Base-by-base conservation (phyloP, 2,329 filamentous ascomycete genomes). In the Fusarium bactridioides region DNA sequence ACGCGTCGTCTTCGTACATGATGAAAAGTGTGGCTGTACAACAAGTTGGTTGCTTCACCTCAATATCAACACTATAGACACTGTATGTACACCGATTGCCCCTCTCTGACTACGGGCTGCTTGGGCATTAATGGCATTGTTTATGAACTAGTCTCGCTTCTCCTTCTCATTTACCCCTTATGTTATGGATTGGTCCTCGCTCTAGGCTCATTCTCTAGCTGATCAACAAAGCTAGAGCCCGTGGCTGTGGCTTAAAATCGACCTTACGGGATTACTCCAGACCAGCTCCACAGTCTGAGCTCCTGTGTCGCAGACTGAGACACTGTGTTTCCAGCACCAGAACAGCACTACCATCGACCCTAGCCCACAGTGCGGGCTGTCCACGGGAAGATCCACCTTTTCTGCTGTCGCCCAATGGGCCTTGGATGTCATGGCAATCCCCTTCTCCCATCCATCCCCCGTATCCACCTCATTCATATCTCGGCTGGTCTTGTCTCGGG, bases 341-440 rank as follows among this genome's bases (percentile, higher is more conserved):
- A 16, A 29, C 11, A 51, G 51, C 43, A 38, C 40, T 45, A 45
- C 25, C 23, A 37, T 29, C 48, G n/a, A 54, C 60, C 64, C 62
- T 48, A 55, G 54, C n/a, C 16, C 51, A 77, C 75, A 77, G 75
- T 77, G 73, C 69, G 70, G 35, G 56, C 19, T 58, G 18, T 5
- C 35, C 1, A 7, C 25, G 15, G 43, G 44, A 44, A 45, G 66
- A 63, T 63, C 74, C 70, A 72, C 72, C 57, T 61, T 66, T 69
- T 29, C 50, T 68, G 64, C 64, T 64, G 60, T 57, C 59, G 58
- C 63, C 58, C 60, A 64, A 63, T 63, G 71, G 66, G 73, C 73
- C 70, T 67, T 74, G 73, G 61, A 76, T 75, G 71, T 72, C 74
- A 76, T 72, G 59, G 57, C 19, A 60, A 73, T 77, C 75, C 75